These are phyloP conservation scores for Boletellus sp. DNA, from an alignment of 1,284 basidiomycete species.

Conservation along the genomic window DNA sequence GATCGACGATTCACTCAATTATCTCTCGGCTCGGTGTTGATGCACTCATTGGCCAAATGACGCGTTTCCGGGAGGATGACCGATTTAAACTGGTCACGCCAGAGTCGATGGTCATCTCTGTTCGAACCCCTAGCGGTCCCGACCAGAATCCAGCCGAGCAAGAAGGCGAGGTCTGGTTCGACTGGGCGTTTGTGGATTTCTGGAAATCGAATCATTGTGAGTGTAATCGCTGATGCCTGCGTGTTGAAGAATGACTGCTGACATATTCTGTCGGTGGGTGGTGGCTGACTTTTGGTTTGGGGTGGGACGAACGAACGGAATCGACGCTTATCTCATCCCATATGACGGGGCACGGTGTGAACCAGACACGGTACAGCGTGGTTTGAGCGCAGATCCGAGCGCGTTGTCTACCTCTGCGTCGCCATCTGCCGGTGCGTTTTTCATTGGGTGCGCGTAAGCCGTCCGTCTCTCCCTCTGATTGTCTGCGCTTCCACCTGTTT, in stretches of 20 bases:
- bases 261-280: no score
- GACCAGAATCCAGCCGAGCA: constrained; percentile 41
- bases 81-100: constrained; percentile 88
- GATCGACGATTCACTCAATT: constrained; percentile 83
- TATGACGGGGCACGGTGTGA: no score
- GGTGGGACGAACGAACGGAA: no score
- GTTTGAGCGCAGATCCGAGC: constrained; percentile 62
- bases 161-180: constrained; percentile 94
- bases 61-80: constrained; percentile 84
- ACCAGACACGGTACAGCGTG: constrained; percentile 67
- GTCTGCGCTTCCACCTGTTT: no score
- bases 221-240: constrained; percentile 32
- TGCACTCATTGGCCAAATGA: constrained; percentile 84
- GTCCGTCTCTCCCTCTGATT: neutral
- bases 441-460: no score
- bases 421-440: constrained; percentile 45
- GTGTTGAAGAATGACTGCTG: no score
- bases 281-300: no score
- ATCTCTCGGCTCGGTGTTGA: constrained; percentile 84
- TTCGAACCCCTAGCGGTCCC: constrained; percentile 36
- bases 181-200: constrained; percentile 98
- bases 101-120: constrained; percentile 60
- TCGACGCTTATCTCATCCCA: no score
- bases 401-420: constrained; percentile 50
- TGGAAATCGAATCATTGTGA: constrained; percentile 96